These are phyloP conservation scores for Phialocephala subalpina DNA, from an alignment of 2,329 filamentous ascomycete species.

Conservation along the genomic window DNA sequence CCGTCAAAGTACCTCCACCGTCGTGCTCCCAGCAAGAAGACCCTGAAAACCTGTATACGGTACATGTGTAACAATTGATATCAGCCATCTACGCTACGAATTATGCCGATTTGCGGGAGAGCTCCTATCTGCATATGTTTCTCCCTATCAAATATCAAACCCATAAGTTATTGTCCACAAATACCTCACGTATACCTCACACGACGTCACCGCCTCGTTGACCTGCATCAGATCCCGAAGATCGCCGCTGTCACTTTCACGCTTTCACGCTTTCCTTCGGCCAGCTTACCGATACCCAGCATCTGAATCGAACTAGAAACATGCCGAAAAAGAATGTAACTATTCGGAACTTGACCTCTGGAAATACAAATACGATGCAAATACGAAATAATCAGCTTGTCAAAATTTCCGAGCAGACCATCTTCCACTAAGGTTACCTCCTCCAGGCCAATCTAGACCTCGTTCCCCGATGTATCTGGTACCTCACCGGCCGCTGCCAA, in stretches of 20 bases:
- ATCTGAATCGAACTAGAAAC: background rate
- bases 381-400: background rate
- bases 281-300: background rate
- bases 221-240: constrained; percentile 17
- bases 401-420: background rate
- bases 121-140: background rate
- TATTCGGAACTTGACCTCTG: background rate
- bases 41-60: background rate
- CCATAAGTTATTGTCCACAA: background rate
- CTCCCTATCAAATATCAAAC: background rate
- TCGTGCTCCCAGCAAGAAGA: background rate
- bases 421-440: background rate
- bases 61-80: background rate
- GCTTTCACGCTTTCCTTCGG: background rate
- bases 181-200: background rate
- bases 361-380: background rate
- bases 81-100: background rate
- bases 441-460: background rate
- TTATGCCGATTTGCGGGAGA: background rate
- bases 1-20: background rate
- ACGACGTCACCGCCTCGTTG: constrained; percentile 19
- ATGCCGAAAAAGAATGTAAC: constrained; percentile 8
- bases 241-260: constrained; percentile 10
- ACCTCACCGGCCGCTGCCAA: constrained; percentile 4
- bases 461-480: background rate